Conservation (phyloP, 257 asterid genomes). For the Nicotiana paniculata region DNA sequence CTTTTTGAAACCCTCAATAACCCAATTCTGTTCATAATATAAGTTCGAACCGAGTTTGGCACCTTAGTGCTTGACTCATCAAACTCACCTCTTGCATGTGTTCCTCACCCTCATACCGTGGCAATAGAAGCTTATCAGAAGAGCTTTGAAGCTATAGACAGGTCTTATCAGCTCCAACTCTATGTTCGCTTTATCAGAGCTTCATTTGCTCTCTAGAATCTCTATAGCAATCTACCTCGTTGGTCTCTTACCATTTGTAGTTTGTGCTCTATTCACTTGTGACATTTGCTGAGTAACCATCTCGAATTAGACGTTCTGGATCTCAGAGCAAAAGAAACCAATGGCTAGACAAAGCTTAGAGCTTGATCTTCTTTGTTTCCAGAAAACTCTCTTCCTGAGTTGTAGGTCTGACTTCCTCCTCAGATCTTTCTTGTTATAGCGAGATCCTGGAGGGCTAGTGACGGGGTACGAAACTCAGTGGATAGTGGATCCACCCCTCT, state of each 20-base stretch:
- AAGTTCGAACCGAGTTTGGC: not conserved
- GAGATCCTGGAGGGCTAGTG: too few relatives aligned
- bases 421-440: too few relatives aligned
- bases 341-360: not conserved
- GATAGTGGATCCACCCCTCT: too few relatives aligned
- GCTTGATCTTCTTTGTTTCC: not conserved
- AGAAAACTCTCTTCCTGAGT: not conserved
- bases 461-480: too few relatives aligned
- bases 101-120: not conserved
- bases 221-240: not conserved
- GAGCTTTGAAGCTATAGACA: not conserved
- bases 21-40: not conserved
- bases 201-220: not conserved
- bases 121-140: not conserved
- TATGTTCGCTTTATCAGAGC: not conserved
- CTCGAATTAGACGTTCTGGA: not conserved
- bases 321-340: not conserved
- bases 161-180: not conserved
- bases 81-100: not conserved
- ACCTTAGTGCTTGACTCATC: not conserved
- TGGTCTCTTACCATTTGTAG: slow-evolving; percentile 1
- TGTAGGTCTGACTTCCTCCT: not conserved
- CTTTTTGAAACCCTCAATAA: not conserved
- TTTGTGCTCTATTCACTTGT: not conserved
- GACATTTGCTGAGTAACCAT: not conserved